These are phyloP conservation scores for Cladosporium sp. DNA, from an alignment of 2,329 filamentous ascomycete genomes.

Conservation along the genomic window DNA sequence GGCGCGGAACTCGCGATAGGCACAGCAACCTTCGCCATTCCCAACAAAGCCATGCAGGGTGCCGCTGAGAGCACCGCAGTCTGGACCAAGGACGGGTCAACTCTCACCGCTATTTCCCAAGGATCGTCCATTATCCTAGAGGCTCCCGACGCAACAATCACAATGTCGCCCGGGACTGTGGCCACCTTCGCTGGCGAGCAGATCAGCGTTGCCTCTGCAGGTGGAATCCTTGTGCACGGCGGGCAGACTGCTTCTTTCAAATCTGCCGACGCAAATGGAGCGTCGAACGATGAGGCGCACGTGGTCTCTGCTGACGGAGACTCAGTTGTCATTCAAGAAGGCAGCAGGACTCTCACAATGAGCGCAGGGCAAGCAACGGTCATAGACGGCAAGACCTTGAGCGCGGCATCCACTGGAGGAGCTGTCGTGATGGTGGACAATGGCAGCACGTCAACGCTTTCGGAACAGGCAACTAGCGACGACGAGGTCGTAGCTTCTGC, in stretches of 20 bases:
- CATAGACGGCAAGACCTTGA: not conserved
- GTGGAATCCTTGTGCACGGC: not conserved
- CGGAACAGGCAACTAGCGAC: not conserved
- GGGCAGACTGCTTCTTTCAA: not conserved
- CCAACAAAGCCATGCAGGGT: not conserved
- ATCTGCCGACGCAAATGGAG: not conserved
- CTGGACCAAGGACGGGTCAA: not conserved
- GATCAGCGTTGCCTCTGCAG: not conserved
- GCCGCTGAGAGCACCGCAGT: not conserved
- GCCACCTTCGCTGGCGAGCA: conserved; percentile 1
- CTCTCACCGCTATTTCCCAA: not conserved
- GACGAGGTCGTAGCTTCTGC: not conserved
- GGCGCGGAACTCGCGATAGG: not conserved
- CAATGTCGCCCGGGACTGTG: not conserved
- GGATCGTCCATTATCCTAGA: not conserved
- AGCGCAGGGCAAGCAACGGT: not conserved
- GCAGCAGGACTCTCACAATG: not conserved
- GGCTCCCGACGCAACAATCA: not conserved
- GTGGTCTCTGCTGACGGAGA: not conserved
- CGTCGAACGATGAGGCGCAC: not conserved
- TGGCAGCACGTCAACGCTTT: not conserved
- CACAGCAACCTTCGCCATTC: not conserved
- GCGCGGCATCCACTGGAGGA: not conserved
- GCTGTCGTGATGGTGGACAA: not conserved
- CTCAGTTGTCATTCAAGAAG: not conserved